Evolutionary conservation across 2,329 filamentous ascomycete genomes (phyloP).

Genomic region (Knoxdaviesia proteae): DNA sequence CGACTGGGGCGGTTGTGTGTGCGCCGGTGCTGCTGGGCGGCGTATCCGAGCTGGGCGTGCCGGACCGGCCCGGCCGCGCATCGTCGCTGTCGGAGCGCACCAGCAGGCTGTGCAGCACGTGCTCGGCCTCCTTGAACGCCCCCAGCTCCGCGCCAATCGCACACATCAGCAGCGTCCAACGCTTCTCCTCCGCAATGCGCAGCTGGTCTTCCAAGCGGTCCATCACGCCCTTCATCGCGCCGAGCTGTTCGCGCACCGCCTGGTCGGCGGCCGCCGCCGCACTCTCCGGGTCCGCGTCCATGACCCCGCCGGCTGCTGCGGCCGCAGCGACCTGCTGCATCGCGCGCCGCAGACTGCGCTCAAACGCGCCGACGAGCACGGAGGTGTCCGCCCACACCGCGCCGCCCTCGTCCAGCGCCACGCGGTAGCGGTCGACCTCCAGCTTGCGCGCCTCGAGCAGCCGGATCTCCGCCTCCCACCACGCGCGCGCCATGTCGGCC

Average conservation of each 20-base stretch:
- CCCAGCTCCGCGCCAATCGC: constrained; percentile 57
- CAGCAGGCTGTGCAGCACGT: constrained; percentile 25
- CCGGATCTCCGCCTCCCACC: constrained; percentile 45
- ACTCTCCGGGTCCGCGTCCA: constrained; percentile 12
- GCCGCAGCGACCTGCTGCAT: constrained; percentile 18
- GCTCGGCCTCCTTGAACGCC: constrained; percentile 39
- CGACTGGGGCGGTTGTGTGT: constrained; percentile 5
- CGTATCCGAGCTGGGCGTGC: constrained; percentile 2
- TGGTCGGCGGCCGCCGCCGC: constrained; percentile 12
- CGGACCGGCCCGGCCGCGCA: constrained; percentile 5
- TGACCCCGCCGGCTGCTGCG: constrained; percentile 1
- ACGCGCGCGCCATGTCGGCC: constrained; percentile 46
- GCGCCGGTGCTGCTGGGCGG: neutral
- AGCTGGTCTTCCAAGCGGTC: constrained; percentile 31
- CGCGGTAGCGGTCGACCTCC: constrained; percentile 37
- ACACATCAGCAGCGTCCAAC: constrained; percentile 57
- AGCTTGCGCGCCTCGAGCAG: constrained; percentile 31
- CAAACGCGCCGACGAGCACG: constrained; percentile 39
- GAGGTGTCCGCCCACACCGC: constrained; percentile 44
- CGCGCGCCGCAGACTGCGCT: constrained; percentile 35
- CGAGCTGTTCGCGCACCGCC: constrained; percentile 24
- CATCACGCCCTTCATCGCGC: constrained; percentile 35
- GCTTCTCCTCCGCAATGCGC: constrained; percentile 32
- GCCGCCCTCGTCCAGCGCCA: constrained; percentile 46
- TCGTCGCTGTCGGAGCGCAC: constrained; percentile 7